These are phyloP conservation scores for Candida morakotiae DNA, from an alignment of 805 yeast species.

Conservation along the genomic window DNA sequence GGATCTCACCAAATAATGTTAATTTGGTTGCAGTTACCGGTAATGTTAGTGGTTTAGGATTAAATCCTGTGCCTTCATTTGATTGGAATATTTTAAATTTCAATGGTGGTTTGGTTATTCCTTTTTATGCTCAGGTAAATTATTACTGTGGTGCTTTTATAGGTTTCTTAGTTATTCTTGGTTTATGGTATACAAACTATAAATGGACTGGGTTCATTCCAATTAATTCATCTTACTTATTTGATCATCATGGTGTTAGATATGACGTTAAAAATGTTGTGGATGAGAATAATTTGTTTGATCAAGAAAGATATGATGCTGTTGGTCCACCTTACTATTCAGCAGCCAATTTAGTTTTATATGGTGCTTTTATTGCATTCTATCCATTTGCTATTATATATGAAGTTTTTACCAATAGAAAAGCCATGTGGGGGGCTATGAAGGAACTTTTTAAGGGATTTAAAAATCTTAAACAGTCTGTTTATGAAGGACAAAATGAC, in stretches of 20 bases:
- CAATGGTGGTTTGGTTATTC: slow-evolving; percentile 32
- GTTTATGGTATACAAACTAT: slow-evolving; percentile 16
- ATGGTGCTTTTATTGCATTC: slow-evolving; percentile 24
- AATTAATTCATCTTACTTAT: slow-evolving; percentile 41
- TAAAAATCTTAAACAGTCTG: slow-evolving; percentile 9
- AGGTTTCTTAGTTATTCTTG: slow-evolving; percentile 15
- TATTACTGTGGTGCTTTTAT: slow-evolving; percentile 15
- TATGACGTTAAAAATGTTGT: slow-evolving; percentile 41
- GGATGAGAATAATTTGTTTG: slow-evolving; percentile 26
- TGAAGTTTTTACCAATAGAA: slow-evolving; percentile 8
- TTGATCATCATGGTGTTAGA: slow-evolving; percentile 43
- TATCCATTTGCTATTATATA: slow-evolving; percentile 20
- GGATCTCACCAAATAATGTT: slow-evolving; percentile 52
- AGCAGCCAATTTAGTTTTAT: slow-evolving; percentile 23
- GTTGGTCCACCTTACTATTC: slow-evolving; percentile 27
- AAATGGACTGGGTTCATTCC: slow-evolving; percentile 23
- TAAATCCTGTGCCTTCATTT: slow-evolving; percentile 50
- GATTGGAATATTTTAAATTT: slow-evolving; percentile 45
- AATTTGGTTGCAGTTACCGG: slow-evolving; percentile 49
- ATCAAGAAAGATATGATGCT: slow-evolving; percentile 16
- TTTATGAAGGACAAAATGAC: slow-evolving; percentile 15
- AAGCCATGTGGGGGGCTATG: slow-evolving; percentile 12
- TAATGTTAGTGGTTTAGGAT: slow-evolving; percentile 42
- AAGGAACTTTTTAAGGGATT: slow-evolving; percentile 8
- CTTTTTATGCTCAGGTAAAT: slow-evolving; percentile 28